Percentiles rank a stretch among this genome's conserved stretches.
Conservation (phyloP, 352 stramenopile species). For the Globisporangium okanoganense region DNA sequence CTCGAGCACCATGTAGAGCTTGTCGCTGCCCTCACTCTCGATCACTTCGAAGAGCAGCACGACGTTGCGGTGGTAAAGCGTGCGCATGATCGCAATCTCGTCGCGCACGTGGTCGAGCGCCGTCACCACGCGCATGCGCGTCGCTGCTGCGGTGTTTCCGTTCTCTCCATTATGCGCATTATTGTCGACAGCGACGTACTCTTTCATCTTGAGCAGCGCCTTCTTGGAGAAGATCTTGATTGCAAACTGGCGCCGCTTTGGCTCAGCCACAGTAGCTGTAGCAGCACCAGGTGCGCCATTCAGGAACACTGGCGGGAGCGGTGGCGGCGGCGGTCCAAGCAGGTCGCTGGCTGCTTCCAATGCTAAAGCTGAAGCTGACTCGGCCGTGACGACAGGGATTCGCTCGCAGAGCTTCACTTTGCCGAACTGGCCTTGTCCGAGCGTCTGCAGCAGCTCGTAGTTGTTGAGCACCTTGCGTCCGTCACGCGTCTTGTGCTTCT, state of each 20-base stretch:
- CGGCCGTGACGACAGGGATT: slow-evolving; percentile 17
- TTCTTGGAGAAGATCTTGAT: slow-evolving; percentile 87
- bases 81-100: slow-evolving; percentile 87
- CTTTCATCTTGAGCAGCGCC: slow-evolving; percentile 69
- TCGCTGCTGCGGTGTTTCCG: slow-evolving; percentile 10
- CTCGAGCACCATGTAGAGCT: slow-evolving; percentile 86
- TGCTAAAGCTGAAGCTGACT: not conserved
- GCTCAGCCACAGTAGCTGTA: slow-evolving; percentile 4
- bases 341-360: not conserved
- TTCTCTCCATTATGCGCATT: not conserved
- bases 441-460: slow-evolving; percentile 61
- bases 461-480: slow-evolving; percentile 77
- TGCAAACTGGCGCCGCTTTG: slow-evolving; percentile 50
- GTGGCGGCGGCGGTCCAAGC: slow-evolving; percentile 5
- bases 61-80: slow-evolving; percentile 88
- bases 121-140: slow-evolving; percentile 68
- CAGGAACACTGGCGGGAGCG: slow-evolving; percentile 8
- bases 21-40: slow-evolving; percentile 68
- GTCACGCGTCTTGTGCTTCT: slow-evolving; percentile 40
- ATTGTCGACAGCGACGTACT: slow-evolving; percentile 39
- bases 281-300: slow-evolving; percentile 2
- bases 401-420: slow-evolving; percentile 86
- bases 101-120: slow-evolving; percentile 75
- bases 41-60: slow-evolving; percentile 91
- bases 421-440: slow-evolving; percentile 78